Evolutionary conservation across 345 rosid species (phyloP), one percentile per base, ranked within the genome.

Genomic region (Brassica carinata): DNA sequence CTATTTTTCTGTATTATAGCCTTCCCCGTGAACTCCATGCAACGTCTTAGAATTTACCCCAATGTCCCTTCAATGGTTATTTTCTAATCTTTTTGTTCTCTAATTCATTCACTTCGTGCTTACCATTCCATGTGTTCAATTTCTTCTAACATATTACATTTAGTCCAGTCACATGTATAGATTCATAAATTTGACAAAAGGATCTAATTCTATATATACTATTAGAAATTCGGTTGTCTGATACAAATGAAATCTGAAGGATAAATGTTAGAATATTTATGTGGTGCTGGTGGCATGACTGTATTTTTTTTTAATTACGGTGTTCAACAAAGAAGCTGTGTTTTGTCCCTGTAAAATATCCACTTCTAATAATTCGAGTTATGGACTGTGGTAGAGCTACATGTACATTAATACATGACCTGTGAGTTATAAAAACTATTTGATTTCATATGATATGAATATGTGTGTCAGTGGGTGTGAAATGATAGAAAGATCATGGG

Each of bases 11-110:
- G 9, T 34, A 15, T 66, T 79, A 69, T 19, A 19, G 23, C 40
- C 30, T 38, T 19, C 38, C 83, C 80, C 80, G 83, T 81, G 83
- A 81, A 69, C 72, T 53, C 67, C 72, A 75, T 51, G 64, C 78
- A 72, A 67, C 15, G 69, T 33, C 14, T 10, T 33, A 15, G 17
- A 67, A 69, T 51, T 73, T 69, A 80, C 79, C 6, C 3, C 70
- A 10, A 15, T 51, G 14, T 11, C 64, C 33, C 11, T 71, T 36
- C 2, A 18, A 53, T 64, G 27, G 9, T 58, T 18, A 9, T 8
- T 55, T 40, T 53, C 5, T 53, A 51, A 17, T 45, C 11, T 9
- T 27, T 64, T 11, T 75, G 23, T 55, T 55, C 3, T 9, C 4
- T 7, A 5, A 64, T 64, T 29, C 8, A 9, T 27, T 48, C 3